phyloP scores from a whole-genome alignment of 1,284 basidiomycete species.

The Malassezia pachydermatis region DNA sequence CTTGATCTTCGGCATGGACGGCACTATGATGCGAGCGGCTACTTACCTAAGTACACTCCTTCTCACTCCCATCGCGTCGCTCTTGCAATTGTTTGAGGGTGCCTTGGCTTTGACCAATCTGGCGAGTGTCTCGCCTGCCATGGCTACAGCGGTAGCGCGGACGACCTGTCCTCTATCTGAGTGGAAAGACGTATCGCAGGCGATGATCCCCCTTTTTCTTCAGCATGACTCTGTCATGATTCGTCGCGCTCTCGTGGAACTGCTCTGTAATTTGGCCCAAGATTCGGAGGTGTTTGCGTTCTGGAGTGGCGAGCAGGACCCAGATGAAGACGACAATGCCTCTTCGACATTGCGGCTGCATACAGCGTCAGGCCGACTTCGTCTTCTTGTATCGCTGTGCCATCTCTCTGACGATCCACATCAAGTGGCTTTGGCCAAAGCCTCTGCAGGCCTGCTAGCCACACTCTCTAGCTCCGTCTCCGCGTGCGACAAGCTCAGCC shows the following conservation, averaged over 20 bases:
- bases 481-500: slow-evolving; percentile 5
- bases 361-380: slow-evolving; percentile 7
- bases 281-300: slow-evolving; percentile 58
- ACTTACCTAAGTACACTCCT: slow-evolving; percentile 23
- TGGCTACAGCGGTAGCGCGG: slow-evolving; percentile 48
- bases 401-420: background rate
- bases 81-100: slow-evolving; percentile 79
- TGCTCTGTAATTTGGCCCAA: slow-evolving; percentile 81
- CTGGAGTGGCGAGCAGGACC: slow-evolving; percentile 13
- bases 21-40: slow-evolving; percentile 16
- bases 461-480: slow-evolving; percentile 5
- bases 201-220: slow-evolving; percentile 54
- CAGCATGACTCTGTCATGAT: slow-evolving; percentile 71
- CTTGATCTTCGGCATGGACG: slow-evolving; percentile 63
- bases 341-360: slow-evolving; percentile 4
- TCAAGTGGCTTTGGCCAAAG: slow-evolving; percentile 4
- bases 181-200: slow-evolving; percentile 10
- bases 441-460: slow-evolving; percentile 7
- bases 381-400: slow-evolving; percentile 12
- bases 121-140: slow-evolving; percentile 54
- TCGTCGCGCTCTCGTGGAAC: slow-evolving; percentile 74
- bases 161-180: slow-evolving; percentile 5
- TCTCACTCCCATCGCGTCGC: slow-evolving; percentile 51
- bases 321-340: background rate
- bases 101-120: slow-evolving; percentile 93